phyloP scores from a whole-genome alignment of 495 filamentous ascomycete genomes.

The Lophium mytilinum region DNA sequence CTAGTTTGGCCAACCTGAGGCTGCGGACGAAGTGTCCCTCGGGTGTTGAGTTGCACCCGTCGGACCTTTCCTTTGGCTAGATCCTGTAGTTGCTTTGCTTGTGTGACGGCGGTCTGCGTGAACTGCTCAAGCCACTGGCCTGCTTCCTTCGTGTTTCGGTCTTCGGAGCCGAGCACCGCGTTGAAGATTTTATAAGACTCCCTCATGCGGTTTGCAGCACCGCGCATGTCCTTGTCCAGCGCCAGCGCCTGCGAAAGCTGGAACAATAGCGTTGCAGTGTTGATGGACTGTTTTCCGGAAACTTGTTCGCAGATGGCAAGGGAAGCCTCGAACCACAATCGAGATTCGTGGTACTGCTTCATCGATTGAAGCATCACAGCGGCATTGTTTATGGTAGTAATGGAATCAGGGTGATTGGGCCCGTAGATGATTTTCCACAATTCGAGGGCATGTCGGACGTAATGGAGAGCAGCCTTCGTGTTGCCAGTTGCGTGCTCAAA shows the following conservation, averaged over 20 bases:
- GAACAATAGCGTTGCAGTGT: constrained; percentile 92
- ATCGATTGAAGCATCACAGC: constrained; percentile 96
- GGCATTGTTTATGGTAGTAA: constrained; percentile 97
- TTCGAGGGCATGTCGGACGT: constrained; percentile 86
- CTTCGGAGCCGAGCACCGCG: constrained; percentile 68
- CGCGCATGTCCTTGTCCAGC: constrained; percentile 84
- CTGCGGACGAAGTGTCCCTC: constrained; percentile 34
- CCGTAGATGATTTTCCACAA: constrained; percentile 98
- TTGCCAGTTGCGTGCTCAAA: constrained; percentile 89
- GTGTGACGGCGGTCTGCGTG: constrained; percentile 84
- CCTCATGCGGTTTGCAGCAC: constrained; percentile 81
- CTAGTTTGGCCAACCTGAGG: constrained; percentile 41
- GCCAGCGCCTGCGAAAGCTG: constrained; percentile 93
- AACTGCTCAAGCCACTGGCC: constrained; percentile 82
- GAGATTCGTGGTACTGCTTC: constrained; percentile 85
- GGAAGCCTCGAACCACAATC: constrained; percentile 92
- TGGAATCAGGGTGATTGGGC: constrained; percentile 85
- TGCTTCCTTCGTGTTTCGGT: constrained; percentile 78
- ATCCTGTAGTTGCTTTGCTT: constrained; percentile 87
- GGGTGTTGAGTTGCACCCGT: constrained; percentile 11
- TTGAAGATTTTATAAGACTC: constrained; percentile 95
- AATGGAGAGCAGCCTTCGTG: constrained; percentile 71
- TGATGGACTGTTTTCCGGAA: constrained; percentile 78
- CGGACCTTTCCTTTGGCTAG: constrained; percentile 34
- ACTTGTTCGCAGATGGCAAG: constrained; percentile 78